Evolutionary conservation across 148 eudicot genomes (phyloP).

Genomic region (Tetragonia tetragonoides): DNA sequence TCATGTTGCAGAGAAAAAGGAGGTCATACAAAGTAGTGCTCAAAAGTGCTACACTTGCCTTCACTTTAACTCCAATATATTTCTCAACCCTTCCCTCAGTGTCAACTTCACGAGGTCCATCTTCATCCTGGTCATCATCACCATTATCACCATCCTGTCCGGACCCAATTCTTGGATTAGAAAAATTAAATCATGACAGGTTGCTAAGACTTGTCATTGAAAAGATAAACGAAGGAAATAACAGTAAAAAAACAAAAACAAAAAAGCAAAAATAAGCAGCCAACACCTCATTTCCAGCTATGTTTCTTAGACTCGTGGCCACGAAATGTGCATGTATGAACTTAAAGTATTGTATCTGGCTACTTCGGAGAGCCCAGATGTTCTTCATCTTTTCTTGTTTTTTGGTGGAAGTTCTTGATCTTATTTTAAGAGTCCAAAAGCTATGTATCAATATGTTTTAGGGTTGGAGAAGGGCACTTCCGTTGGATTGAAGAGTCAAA

Average conservation of each 20-base stretch:
- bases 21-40: not conserved
- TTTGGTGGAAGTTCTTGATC: no score
- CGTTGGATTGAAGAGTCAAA: not conserved
- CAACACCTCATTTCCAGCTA: not conserved
- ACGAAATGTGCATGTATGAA: not conserved
- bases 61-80: constrained; percentile 97
- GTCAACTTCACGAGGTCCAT: constrained; percentile 75
- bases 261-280: constrained; percentile 9
- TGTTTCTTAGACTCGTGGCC: not conserved
- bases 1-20: not conserved
- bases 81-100: constrained; percentile 92
- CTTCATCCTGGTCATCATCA: constrained; percentile 88
- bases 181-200: not conserved
- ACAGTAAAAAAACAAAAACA: not conserved
- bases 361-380: not conserved
- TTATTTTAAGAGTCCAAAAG: not conserved
- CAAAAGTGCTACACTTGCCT: constrained; percentile 49
- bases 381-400: not conserved
- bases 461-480: not conserved
- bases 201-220: not conserved
- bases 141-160: constrained; percentile 79
- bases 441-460: not conserved
- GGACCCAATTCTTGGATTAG: constrained; percentile 16
- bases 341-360: not conserved
- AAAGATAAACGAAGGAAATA: not conserved